Evolutionary conservation across 2,329 filamentous ascomycete species (phyloP), one percentile per base, ranked within the genome.

Genomic region (Trichophaea hybrida): DNA sequence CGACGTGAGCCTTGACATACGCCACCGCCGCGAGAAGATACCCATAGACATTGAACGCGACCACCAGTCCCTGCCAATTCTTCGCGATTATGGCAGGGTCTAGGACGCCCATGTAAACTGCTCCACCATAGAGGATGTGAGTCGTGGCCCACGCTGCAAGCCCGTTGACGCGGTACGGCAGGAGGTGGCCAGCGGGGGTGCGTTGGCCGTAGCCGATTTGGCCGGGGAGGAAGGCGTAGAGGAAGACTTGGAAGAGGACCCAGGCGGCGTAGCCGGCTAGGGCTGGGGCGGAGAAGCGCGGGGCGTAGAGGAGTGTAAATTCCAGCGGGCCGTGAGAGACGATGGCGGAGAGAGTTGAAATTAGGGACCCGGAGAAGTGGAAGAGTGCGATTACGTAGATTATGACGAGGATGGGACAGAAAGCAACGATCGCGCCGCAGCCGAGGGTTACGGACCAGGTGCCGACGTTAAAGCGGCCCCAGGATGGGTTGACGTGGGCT

Each of bases 121-220:
- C 61, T 0, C 43, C 51, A 4, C 65, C 64, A 51, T 71, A 71
- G 0, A 73, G 55, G 1, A 69, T 33, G 61, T 75, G 71, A 0
- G 73, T 75, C 5, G 73, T 61, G 4, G 71, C 53, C 72, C 73
- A 75, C 5, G 74, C 73, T 1, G 64, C 63, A 1, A 76, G 65
- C 0, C 74, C 74, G 62, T 76, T 76, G n/a, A 72, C 74, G 17
- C 69, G 70, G 61, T 76, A 76, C 5, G 70, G 69, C 7, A 76
- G 68, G 31, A 75, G 67, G 61, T 75, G 63, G 0, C 74, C 74
- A 13, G 73, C 74, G 2, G 74, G 74, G 0, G 74, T 76, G 10
- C 71, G 69, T 52, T 76, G 74, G 2, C 74, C 74, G 4, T 66
- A 69, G 15, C 69, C 69, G 40, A 69, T 60, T 43, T 66, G 63